These are phyloP conservation scores for Neoarthrinium moseri DNA, from an alignment of 2,329 filamentous ascomycete species.

Conservation along the genomic window DNA sequence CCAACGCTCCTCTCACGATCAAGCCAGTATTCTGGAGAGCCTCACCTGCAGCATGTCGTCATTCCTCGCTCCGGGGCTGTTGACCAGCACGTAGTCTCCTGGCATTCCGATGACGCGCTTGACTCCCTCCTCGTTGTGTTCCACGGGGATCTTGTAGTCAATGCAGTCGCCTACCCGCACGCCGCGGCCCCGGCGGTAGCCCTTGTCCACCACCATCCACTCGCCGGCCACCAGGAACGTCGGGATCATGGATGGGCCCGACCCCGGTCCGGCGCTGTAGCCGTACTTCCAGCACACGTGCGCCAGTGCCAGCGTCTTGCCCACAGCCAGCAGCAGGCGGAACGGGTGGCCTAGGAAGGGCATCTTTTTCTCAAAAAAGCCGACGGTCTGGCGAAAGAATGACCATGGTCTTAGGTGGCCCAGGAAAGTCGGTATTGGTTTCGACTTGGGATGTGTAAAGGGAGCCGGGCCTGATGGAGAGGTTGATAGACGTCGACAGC, in stretches of 20 bases:
- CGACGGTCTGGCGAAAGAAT: not conserved
- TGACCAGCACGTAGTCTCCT: conserved; percentile 71
- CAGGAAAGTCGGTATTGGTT: too few relatives aligned
- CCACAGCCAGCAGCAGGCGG: conserved; percentile 41
- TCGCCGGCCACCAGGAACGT: conserved; percentile 71
- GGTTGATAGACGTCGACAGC: too few relatives aligned
- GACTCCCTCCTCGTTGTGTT: conserved; percentile 58
- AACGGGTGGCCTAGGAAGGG: conserved; percentile 28
- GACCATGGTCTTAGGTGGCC: too few relatives aligned
- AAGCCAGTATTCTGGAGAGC: not conserved
- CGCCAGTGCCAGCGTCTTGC: conserved; percentile 44
- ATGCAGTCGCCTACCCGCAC: conserved; percentile 80
- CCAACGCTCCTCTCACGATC: conserved; percentile 11
- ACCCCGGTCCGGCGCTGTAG: conserved; percentile 56
- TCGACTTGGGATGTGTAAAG: too few relatives aligned
- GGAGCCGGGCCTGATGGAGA: too few relatives aligned
- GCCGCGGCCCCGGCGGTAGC: conserved; percentile 65
- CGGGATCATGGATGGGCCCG: conserved; percentile 86
- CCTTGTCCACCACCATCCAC: conserved; percentile 65
- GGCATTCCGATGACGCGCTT: conserved; percentile 80
- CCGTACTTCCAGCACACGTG: conserved; percentile 61
- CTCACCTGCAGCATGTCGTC: conserved; percentile 65
- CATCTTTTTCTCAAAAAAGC: conserved; percentile 1
- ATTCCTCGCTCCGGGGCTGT: conserved; percentile 53
- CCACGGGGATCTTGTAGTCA: conserved; percentile 71